Evolutionary conservation across 2,329 filamentous ascomycete species (phyloP).

Genomic region (Colletotrichum acutatum): DNA sequence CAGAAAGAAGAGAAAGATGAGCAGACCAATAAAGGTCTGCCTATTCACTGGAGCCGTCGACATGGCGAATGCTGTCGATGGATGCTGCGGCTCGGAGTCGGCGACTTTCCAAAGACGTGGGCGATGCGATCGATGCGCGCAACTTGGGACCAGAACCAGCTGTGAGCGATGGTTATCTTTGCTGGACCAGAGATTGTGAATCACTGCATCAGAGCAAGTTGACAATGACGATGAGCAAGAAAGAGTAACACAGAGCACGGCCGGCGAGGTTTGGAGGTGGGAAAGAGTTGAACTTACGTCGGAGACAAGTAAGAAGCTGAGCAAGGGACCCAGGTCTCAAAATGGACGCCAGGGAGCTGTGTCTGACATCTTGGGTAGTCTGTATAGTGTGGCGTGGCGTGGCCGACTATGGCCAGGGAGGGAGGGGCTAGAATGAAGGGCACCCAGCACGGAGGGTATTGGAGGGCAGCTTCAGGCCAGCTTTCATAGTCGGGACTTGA

Average conservation of each 20-base stretch:
- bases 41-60: slow-evolving; percentile 13
- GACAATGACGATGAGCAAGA: too few species aligned
- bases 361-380: background rate
- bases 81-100: background rate
- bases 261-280: background rate
- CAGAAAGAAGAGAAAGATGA: slow-evolving; percentile 23
- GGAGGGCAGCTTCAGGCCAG: background rate
- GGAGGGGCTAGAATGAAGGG: background rate
- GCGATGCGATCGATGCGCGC: background rate
- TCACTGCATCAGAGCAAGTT: background rate
- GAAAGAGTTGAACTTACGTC: slow-evolving; percentile 2
- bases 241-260: background rate
- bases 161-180: background rate
- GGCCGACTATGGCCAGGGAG: background rate
- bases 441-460: background rate
- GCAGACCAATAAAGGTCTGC: slow-evolving; percentile 16
- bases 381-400: slow-evolving; percentile 1
- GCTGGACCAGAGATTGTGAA: background rate
- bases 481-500: background rate
- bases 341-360: slow-evolving; percentile 5
- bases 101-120: background rate
- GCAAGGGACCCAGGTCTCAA: slow-evolving; percentile 9
- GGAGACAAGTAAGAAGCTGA: slow-evolving; percentile 5
- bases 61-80: background rate
- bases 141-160: background rate